Conservation (phyloP, 768 basidiomycete genomes). For the Porpolomopsis calyptriformis region DNA sequence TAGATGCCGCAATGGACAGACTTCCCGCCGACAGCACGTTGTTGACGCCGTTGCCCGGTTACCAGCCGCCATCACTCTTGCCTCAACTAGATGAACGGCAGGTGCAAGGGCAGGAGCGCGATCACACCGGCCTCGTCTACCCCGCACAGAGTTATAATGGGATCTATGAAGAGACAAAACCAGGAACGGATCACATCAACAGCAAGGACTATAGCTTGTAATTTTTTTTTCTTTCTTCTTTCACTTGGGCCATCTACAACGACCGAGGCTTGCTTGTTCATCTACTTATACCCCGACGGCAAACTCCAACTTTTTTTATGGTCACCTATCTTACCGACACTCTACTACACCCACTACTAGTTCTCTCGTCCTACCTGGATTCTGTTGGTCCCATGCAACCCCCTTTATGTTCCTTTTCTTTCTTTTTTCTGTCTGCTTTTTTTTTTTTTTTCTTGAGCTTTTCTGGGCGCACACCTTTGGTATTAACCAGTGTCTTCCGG, state of each 20-base stretch:
- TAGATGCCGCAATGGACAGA: conserved; percentile 22
- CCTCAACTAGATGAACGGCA: conserved; percentile 14
- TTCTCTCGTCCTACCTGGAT: not conserved
- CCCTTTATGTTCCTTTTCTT: not conserved
- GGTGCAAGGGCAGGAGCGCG: not conserved
- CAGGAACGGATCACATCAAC: not conserved
- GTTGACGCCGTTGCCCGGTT: conserved; percentile 59
- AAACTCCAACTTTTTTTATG: not conserved
- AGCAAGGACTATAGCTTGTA: conserved; percentile 13
- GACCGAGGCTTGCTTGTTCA: not conserved
- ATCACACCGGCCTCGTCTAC: not conserved
- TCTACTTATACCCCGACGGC: not conserved
- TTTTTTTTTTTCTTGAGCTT: not conserved
- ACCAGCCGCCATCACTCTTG: conserved; percentile 34
- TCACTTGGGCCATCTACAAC: not conserved
- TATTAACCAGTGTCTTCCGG: no score
- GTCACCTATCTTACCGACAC: no score
- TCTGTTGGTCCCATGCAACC: not conserved
- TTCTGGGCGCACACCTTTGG: no score
- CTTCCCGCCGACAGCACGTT: conserved; percentile 58
- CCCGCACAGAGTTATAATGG: not conserved
- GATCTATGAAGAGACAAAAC: conserved; percentile 4
- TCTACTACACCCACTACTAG: no score
- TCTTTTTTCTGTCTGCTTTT: not conserved
- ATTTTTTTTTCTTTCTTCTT: not conserved